Percentiles rank a stretch among this genome's conserved stretches.
Conservation (phyloP, 2,329 filamentous ascomycete species). For the Xylaria sp. region DNA sequence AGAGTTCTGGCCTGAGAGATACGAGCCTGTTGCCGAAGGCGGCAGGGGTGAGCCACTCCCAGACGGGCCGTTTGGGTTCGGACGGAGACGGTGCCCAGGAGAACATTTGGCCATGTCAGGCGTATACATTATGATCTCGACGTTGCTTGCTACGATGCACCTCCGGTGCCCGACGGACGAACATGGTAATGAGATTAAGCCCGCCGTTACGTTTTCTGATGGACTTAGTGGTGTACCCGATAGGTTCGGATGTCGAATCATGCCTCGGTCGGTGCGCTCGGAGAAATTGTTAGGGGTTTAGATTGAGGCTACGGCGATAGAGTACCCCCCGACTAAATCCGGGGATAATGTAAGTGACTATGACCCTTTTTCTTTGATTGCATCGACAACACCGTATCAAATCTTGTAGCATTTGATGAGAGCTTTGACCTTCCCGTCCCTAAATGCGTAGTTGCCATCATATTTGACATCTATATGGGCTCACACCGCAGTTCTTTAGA, state of each 20-base stretch:
- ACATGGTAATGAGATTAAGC: conserved; percentile 31
- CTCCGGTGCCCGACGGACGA: conserved; percentile 42
- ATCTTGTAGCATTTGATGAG: too few relatives aligned
- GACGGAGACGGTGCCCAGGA: conserved; percentile 58
- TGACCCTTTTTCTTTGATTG: too few relatives aligned
- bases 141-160: conserved; percentile 47
- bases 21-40: conserved; percentile 38
- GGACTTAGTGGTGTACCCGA: conserved; percentile 34
- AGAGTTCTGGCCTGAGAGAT: conserved; percentile 50
- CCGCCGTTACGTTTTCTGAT: conserved; percentile 26
- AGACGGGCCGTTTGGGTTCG: conserved; percentile 55
- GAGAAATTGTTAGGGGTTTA: conserved; percentile 22
- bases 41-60: conserved; percentile 49
- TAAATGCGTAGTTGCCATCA: too few relatives aligned
- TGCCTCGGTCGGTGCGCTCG: conserved; percentile 24
- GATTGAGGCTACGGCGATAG: too few relatives aligned
- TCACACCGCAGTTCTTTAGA: too few relatives aligned
- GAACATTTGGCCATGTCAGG: conserved; percentile 62
- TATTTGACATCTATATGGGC: too few relatives aligned
- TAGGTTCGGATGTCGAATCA: conserved; percentile 29
- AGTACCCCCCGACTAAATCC: too few relatives aligned
- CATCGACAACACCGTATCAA: too few relatives aligned
- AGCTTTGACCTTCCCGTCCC: too few relatives aligned
- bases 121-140: conserved; percentile 54
- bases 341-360: too few relatives aligned